Evolutionary conservation across 768 basidiomycete genomes (phyloP), one percentile per base, ranked within the genome.

Genomic region (Leucocoprinus leucothites): DNA sequence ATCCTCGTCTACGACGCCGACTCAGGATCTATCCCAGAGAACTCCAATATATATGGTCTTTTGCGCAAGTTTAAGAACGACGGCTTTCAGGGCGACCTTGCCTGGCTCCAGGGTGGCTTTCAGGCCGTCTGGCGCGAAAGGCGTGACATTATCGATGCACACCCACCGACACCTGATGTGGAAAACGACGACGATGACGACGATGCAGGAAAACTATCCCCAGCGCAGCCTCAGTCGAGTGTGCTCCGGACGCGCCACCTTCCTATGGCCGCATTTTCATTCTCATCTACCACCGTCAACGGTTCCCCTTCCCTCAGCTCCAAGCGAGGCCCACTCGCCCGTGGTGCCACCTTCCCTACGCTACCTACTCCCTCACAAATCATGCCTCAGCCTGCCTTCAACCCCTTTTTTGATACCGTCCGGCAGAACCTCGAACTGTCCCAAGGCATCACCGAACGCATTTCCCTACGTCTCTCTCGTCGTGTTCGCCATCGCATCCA

Each of bases 331-430:
- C 56, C 40, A 38, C 47, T 44, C 53, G 48, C 57, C 57, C 59
- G 58, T 58, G 54, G 57, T 55, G 31, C 48, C 62, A 48, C 18
- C 64, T 53, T 51, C 60, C 51, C 44, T 54, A 53, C 57, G 47
- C 48, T 40, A 44, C 51, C 58, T 19, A 57, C 60, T 26, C 59
- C 62, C 18, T 56, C 59, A n/a, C 58, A 62, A 45, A 57, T 60
- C 56, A 60, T 28, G 21, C 26, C 64, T 48, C 66, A 68, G 26
- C 68, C 71, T 9, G 67, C 86, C 3, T 84, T 78, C 61, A 98
- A 96, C 67, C 96, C 96, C 9, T 98, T 98, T 74, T 98, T 92
- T 61, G 95, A 98, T 69, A 87, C 89, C 63, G 90, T 98, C 62
- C 85, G 90, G 36, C 91, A 94, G 70, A 91, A 93, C 61, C 67